These are phyloP conservation scores for Termitomyces sp. DNA, from an alignment of 768 basidiomycete genomes.

Conservation along the genomic window DNA sequence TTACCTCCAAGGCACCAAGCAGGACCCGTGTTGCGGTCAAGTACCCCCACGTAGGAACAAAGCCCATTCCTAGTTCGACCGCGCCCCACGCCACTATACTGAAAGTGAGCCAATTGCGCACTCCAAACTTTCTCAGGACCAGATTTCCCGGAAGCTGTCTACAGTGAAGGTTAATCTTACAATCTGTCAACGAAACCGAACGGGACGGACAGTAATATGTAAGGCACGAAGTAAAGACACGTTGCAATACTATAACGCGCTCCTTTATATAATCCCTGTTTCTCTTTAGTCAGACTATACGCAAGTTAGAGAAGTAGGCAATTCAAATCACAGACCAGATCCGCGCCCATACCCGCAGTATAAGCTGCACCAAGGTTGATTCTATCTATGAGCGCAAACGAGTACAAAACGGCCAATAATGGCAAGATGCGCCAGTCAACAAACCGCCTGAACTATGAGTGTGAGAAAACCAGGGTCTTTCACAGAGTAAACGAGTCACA, in stretches of 20 bases:
- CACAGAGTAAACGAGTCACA: constrained; percentile 19
- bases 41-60: constrained; percentile 33
- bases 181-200: background rate
- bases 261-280: constrained; percentile 26
- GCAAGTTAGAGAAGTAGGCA: background rate
- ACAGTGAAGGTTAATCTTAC: background rate
- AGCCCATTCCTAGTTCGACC: constrained; percentile 41
- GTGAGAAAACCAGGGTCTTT: background rate
- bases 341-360: constrained; percentile 38
- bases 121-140: constrained; percentile 35
- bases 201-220: constrained; percentile 32
- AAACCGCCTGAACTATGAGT: constrained; percentile 23
- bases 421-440: constrained; percentile 39
- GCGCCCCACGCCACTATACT: constrained; percentile 37
- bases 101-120: constrained; percentile 38
- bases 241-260: constrained; percentile 36
- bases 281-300: constrained; percentile 3
- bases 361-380: constrained; percentile 37
- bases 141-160: constrained; percentile 44
- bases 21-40: constrained; percentile 37
- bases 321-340: constrained; percentile 21
- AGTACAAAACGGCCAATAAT: constrained; percentile 32
- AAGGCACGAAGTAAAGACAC: constrained; percentile 40
- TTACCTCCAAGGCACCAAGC: constrained; percentile 39
- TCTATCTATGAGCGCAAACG: constrained; percentile 39